phyloP scores from a whole-genome alignment of 352 stramenopile genomes.

The Globisporangium cylindrosporum region DNA sequence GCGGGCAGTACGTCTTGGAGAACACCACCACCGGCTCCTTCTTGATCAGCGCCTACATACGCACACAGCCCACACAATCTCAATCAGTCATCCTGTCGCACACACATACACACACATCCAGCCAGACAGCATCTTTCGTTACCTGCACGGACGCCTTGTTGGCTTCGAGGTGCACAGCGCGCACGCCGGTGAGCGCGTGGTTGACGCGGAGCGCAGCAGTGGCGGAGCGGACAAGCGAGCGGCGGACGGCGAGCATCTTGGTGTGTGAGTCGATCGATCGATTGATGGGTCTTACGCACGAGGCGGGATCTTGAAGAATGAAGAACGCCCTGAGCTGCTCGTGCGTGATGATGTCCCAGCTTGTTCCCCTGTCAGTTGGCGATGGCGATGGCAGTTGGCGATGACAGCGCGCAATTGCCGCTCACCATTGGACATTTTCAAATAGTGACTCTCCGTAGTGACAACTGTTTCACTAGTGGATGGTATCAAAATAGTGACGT shows the following conservation, averaged over 20 bases:
- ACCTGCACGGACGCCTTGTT: slow-evolving; percentile 60
- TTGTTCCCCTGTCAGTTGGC: background rate
- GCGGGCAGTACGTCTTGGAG: slow-evolving; percentile 95
- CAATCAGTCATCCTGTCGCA: background rate
- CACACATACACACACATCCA: background rate
- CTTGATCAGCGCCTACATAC: slow-evolving; percentile 56
- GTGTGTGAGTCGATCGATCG: background rate
- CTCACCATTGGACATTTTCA: slow-evolving; percentile 6
- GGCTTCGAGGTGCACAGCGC: slow-evolving; percentile 60
- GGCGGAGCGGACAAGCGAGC: slow-evolving; percentile 3
- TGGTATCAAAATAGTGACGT: background rate
- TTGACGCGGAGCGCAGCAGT: slow-evolving; percentile 11
- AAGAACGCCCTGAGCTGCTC: slow-evolving; percentile 4
- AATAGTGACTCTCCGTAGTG: background rate
- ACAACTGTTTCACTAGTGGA: background rate
- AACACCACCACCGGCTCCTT: slow-evolving; percentile 88
- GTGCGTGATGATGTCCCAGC: background rate
- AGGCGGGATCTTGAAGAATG: slow-evolving; percentile 11
- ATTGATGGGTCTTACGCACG: background rate
- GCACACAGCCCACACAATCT: background rate
- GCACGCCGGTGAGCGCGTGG: slow-evolving; percentile 21
- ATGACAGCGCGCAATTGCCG: slow-evolving; percentile 5
- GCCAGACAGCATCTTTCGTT: background rate
- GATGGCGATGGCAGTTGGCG: background rate
- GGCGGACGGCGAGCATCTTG: slow-evolving; percentile 13